Percentiles rank a stretch among this genome's conserved stretches.
These are phyloP conservation scores for Stentor coeruleus DNA, from an alignment of 73 alveolate species.

Conservation along the genomic window DNA sequence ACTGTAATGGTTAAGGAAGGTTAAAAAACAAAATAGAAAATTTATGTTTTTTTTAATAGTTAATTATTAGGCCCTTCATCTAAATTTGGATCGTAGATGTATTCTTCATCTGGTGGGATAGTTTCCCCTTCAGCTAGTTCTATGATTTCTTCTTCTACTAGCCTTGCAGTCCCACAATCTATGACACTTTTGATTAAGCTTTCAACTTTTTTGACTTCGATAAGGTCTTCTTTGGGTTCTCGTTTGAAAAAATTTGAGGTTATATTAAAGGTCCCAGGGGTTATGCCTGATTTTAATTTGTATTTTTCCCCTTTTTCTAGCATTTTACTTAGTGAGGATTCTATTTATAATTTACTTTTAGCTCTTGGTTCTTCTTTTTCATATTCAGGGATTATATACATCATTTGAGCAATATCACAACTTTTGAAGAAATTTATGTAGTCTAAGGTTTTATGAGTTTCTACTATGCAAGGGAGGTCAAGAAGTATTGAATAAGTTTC, in stretches of 20 bases:
- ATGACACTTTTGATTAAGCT: slow-evolving; percentile 5
- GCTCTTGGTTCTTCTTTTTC: slow-evolving; percentile 33
- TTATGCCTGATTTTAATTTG: slow-evolving; percentile 16
- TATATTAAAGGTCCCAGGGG: slow-evolving; percentile 12
- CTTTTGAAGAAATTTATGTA: slow-evolving; percentile 29
- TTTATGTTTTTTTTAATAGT: too few relatives aligned
- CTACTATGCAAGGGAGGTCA: slow-evolving; percentile 36
- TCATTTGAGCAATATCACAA: slow-evolving; percentile 24
- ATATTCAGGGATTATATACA: slow-evolving; percentile 25
- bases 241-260: slow-evolving; percentile 17
- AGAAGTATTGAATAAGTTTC: slow-evolving; percentile 17
- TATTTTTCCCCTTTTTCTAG: slow-evolving; percentile 15
- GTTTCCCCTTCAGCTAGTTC: slow-evolving; percentile 18
- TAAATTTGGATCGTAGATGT: neutral
- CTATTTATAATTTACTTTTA: neutral
- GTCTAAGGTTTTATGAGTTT: slow-evolving; percentile 36
- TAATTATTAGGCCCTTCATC: too few relatives aligned
- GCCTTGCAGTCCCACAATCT: slow-evolving; percentile 14
- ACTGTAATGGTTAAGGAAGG: too few relatives aligned
- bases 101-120: slow-evolving; percentile 3
- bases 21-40: too few relatives aligned
- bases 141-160: slow-evolving; percentile 13
- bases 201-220: slow-evolving; percentile 11
- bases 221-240: neutral
- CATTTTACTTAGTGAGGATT: slow-evolving; percentile 4